Percentiles rank a stretch among this genome's conserved stretches.
Conservation (phyloP, 371 early-diverging fungal genomes). For the Funneliformis caledonium region DNA sequence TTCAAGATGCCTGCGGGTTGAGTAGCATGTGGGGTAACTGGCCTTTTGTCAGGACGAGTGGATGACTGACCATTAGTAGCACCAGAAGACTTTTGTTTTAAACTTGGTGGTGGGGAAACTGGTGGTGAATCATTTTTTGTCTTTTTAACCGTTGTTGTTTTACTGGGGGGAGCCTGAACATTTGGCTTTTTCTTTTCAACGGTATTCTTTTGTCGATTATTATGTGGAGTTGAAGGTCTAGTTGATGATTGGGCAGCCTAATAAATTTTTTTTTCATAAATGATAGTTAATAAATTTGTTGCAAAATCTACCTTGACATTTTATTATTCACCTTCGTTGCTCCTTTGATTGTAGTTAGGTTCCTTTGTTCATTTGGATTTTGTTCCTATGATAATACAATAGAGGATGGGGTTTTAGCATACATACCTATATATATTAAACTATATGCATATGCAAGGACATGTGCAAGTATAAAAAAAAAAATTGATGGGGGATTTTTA, state of each 20-base stretch:
- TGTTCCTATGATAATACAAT: not conserved
- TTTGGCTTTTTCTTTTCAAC: constrained; percentile 13
- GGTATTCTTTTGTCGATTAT: not conserved
- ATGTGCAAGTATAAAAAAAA: constrained; percentile 4
- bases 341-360: not conserved
- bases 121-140: not conserved
- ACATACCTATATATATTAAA: not conserved
- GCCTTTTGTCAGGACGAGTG: not conserved
- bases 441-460: not conserved
- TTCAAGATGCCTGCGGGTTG: not conserved
- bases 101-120: not conserved
- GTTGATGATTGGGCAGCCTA: not conserved
- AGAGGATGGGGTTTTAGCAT: not conserved
- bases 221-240: constrained; percentile 30
- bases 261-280: not conserved
- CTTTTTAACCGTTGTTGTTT: not conserved
- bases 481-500: not conserved
- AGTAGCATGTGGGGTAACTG: not conserved
- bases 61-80: constrained; percentile 2
- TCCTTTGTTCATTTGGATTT: not conserved
- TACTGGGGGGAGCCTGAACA: not conserved
- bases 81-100: not conserved
- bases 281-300: not conserved
- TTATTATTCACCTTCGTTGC: not conserved
- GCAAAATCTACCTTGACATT: not conserved